phyloP scores from a whole-genome alignment of 2,329 filamentous ascomycete genomes.

The Chaetomium sp. region DNA sequence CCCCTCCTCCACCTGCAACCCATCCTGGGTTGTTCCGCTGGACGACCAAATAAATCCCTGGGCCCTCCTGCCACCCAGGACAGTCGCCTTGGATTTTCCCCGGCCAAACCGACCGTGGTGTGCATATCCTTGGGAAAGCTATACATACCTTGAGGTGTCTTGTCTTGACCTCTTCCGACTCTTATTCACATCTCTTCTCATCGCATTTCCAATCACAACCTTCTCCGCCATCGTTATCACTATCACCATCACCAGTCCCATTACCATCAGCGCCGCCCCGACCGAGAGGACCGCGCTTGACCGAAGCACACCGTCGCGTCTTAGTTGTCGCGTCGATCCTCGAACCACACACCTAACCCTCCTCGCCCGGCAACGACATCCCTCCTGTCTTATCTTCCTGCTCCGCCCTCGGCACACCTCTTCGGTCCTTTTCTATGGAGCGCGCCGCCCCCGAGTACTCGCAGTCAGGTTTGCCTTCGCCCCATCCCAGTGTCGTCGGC shows the following conservation, averaged over 20 bases:
- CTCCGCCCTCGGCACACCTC: not conserved
- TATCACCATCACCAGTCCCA: no score
- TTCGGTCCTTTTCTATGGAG: conserved; percentile 35
- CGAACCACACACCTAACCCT: no score
- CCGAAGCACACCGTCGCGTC: not conserved
- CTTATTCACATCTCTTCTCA: not conserved
- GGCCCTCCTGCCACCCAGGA: not conserved
- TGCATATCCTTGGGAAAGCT: conserved; percentile 2
- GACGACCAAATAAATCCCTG: conserved; percentile 3
- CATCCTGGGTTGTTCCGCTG: not conserved
- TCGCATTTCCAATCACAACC: not conserved
- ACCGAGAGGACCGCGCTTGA: not conserved
- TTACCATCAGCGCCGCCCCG: no score
- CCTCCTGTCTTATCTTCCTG: not conserved
- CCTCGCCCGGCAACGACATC: not conserved
- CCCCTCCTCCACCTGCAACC: conserved; percentile 4
- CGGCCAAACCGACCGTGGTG: not conserved
- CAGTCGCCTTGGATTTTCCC: not conserved
- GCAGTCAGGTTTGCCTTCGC: conserved; percentile 81
- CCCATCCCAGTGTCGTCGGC: conserved; percentile 59
- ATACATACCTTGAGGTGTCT: not conserved
- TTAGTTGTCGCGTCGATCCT: not conserved
- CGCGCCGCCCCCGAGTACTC: conserved; percentile 66
- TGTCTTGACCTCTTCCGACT: not conserved
- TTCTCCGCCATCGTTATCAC: not conserved